Conservation (phyloP, 2,329 filamentous ascomycete species). For the Penicillium polonicum region DNA sequence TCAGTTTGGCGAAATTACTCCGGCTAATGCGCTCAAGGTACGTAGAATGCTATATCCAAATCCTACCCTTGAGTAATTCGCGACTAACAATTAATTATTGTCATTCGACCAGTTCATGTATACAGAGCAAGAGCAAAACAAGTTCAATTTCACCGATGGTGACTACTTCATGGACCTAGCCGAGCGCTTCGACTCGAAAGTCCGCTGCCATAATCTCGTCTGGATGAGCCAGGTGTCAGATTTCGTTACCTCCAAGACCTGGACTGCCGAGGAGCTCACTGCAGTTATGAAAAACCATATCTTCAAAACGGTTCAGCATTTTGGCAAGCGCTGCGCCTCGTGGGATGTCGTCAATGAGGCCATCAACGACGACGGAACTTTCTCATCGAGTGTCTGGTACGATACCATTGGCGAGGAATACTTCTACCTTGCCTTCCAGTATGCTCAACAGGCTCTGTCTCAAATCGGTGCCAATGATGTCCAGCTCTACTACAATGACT, state of each 20-base stretch:
- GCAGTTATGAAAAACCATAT: slow-evolving; percentile 49
- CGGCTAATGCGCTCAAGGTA: too few species aligned
- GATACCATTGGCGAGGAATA: slow-evolving; percentile 44
- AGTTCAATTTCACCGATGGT: slow-evolving; percentile 58
- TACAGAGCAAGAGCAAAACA: slow-evolving; percentile 43
- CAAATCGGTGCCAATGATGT: slow-evolving; percentile 18
- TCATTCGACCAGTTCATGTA: too few species aligned
- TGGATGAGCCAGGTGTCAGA: slow-evolving; percentile 45
- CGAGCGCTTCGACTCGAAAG: slow-evolving; percentile 38
- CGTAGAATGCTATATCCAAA: too few species aligned
- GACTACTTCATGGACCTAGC: slow-evolving; percentile 46
- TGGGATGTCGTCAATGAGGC: slow-evolving; percentile 39
- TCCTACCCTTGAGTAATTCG: too few species aligned
- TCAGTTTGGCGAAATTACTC: too few species aligned
- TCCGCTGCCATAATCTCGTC: slow-evolving; percentile 61
- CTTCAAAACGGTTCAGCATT: slow-evolving; percentile 27
- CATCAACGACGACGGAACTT: slow-evolving; percentile 42
- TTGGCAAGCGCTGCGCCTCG: slow-evolving; percentile 26
- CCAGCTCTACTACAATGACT: too few species aligned
- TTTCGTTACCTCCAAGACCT: slow-evolving; percentile 51
- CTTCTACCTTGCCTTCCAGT: slow-evolving; percentile 43
- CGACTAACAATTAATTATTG: too few species aligned
- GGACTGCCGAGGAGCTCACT: slow-evolving; percentile 57
- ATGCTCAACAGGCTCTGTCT: slow-evolving; percentile 39
- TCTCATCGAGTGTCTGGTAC: slow-evolving; percentile 40